phyloP scores from a whole-genome alignment of 2,329 filamentous ascomycete species.

The Fusarium miscanthi region DNA sequence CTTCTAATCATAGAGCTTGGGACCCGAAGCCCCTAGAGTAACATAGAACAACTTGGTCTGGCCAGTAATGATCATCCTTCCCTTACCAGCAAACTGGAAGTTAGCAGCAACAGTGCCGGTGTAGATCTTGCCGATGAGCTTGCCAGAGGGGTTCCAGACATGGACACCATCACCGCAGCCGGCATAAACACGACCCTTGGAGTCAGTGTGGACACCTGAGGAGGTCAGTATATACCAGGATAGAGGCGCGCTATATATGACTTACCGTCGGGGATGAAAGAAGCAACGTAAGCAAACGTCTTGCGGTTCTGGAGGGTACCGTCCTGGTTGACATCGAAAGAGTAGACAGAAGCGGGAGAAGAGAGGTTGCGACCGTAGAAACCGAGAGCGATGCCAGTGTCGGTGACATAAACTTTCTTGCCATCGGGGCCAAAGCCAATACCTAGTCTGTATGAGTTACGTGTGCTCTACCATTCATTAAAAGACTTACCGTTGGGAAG shows the following conservation, averaged over 20 bases:
- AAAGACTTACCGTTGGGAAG: conserved; percentile 61
- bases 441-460: conserved; percentile 46
- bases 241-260: conserved; percentile 21
- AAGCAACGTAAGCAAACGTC: conserved; percentile 66
- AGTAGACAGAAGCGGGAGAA: conserved; percentile 60
- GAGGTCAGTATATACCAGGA: not conserved
- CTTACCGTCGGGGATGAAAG: conserved; percentile 68
- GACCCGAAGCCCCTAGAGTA: conserved; percentile 16
- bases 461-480: accelerated
- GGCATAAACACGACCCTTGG: conserved; percentile 66
- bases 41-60: conserved; percentile 51
- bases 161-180: conserved; percentile 62
- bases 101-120: conserved; percentile 57
- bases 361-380: conserved; percentile 56
- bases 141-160: conserved; percentile 59
- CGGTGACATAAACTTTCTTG: conserved; percentile 64
- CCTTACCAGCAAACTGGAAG: conserved; percentile 56
- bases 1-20: not conserved
- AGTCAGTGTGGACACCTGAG: conserved; percentile 64
- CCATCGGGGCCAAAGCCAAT: conserved; percentile 67
- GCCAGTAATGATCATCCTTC: conserved; percentile 50
- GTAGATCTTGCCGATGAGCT: conserved; percentile 66
- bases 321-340: conserved; percentile 57
- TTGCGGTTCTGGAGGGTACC: conserved; percentile 61
- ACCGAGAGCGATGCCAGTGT: conserved; percentile 60